Evolutionary conservation across 257 asterid species (phyloP), one percentile per base, ranked within the genome.

Genomic region (Solanum chiquidenum): DNA sequence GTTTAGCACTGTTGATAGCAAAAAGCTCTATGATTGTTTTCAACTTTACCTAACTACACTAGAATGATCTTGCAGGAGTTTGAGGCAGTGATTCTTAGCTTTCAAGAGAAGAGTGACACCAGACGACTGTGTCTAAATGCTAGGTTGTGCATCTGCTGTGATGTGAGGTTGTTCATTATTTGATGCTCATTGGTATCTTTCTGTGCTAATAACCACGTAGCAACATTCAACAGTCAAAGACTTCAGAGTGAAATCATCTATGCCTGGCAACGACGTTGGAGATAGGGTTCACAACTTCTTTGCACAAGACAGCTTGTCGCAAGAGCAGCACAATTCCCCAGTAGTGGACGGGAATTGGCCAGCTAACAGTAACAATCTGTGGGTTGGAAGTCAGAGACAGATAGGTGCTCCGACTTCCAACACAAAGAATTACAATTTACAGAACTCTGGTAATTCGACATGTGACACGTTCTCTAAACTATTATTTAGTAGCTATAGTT

Each of bases 201-300:
- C 76, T 69, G 76, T 72, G 83, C 77, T 73, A 46, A 86, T 75
- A 49, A 31, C 35, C 25, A 60, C 69, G 74, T 73, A 37, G 86
- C 44, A 71, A 80, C 44, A 74, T 68, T 62, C 82, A 86, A 73
- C 58, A 73, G 49, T 60, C 20, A 37, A 79, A 44, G 79, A 74
- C 75, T 89, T 89, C 84, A 89, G 88, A 87, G 84, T 58, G 83
- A 62, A 89, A 89, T 91, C 94, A 95, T 94, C 98, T 92, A 96
- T 96, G 99, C 97, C 99, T 94, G 98, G 99, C 85, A 94, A 95
- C 93, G 98, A 92, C 88, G 92, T 83, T 87, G 98, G 95, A 86
- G 98, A 95, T 83, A 92, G 98, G 96, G 95, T 96, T 90, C 98
- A 95, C 95, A 96, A 96, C 92, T 95, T 96, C 88, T 96, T 95